Evolutionary conservation across 257 asterid genomes (phyloP).

Genomic region (Anisodus acutangulus): DNA sequence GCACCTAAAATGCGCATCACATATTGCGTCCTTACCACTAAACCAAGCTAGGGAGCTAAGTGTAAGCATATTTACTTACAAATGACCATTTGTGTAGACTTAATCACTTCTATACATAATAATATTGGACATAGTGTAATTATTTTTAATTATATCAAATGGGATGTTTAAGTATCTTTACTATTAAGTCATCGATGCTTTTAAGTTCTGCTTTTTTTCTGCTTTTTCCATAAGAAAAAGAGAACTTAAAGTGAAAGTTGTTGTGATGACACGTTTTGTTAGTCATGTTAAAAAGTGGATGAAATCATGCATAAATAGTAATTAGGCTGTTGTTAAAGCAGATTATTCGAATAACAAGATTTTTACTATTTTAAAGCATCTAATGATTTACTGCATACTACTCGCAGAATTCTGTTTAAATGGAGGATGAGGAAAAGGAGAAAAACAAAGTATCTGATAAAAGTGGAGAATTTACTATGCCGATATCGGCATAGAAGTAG

Average conservation of each 20-base stretch:
- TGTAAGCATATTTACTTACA: not conserved
- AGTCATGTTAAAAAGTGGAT: not conserved
- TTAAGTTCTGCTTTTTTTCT: too few species aligned
- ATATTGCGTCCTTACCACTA: not conserved
- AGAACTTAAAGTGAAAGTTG: not conserved
- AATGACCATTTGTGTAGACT: not conserved
- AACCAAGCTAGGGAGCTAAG: not conserved
- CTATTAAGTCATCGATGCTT: too few species aligned
- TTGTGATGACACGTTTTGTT: not conserved
- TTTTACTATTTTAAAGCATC: conserved; percentile 11
- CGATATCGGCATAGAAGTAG: not conserved
- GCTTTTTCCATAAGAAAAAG: not conserved
- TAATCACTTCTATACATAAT: not conserved
- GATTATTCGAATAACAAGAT: not conserved
- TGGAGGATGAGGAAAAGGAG: not conserved
- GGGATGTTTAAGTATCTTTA: not conserved
- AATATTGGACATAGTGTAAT: not conserved
- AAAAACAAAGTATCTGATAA: not conserved
- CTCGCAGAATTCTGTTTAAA: not conserved
- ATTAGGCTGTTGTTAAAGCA: not conserved
- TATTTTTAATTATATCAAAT: too few species aligned
- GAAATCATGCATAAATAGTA: not conserved
- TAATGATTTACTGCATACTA: not conserved
- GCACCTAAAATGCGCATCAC: too few species aligned
- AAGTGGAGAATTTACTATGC: not conserved